A percentile compares a stretch with the other conserved stretches of the same genome.
Conservation (phyloP, 108 stramenopile genomes). For the Nannochloropsis oceanica region DNA sequence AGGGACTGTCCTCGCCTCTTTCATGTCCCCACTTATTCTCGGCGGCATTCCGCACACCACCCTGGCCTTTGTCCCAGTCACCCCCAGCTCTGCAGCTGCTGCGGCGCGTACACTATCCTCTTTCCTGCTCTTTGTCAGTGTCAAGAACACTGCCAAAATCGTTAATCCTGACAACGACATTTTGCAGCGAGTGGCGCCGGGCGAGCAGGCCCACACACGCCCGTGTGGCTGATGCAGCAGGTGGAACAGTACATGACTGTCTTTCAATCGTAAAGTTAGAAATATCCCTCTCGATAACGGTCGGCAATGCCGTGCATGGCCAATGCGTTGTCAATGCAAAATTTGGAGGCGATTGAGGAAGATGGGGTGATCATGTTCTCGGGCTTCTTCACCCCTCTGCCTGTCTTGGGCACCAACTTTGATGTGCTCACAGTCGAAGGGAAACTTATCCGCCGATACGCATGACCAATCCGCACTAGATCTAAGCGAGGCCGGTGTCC, state of each 20-base stretch:
- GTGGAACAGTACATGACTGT: conserved; percentile 96
- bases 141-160: neutral
- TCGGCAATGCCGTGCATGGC: conserved; percentile 87
- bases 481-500: too few species aligned
- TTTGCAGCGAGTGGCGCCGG: conserved; percentile 80
- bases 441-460: conserved; percentile 50
- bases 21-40: too few species aligned
- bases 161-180: conserved; percentile 47
- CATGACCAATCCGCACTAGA: too few species aligned
- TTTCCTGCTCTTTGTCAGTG: neutral
- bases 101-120: too few species aligned
- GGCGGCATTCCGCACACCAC: too few species aligned
- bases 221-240: conserved; percentile 99
- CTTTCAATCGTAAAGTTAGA: conserved; percentile 79
- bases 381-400: conserved; percentile 90
- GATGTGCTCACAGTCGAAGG: conserved; percentile 80
- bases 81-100: too few species aligned
- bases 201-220: conserved; percentile 72
- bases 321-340: conserved; percentile 74
- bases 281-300: conserved; percentile 80
- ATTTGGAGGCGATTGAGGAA: conserved; percentile 75
- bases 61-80: too few species aligned
- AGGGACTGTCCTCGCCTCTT: too few species aligned
- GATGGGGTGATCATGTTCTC: conserved; percentile 98
- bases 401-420: conserved; percentile 81